These are phyloP conservation scores for Cercospora brassicicola DNA, from an alignment of 2,329 filamentous ascomycete genomes.

Conservation along the genomic window DNA sequence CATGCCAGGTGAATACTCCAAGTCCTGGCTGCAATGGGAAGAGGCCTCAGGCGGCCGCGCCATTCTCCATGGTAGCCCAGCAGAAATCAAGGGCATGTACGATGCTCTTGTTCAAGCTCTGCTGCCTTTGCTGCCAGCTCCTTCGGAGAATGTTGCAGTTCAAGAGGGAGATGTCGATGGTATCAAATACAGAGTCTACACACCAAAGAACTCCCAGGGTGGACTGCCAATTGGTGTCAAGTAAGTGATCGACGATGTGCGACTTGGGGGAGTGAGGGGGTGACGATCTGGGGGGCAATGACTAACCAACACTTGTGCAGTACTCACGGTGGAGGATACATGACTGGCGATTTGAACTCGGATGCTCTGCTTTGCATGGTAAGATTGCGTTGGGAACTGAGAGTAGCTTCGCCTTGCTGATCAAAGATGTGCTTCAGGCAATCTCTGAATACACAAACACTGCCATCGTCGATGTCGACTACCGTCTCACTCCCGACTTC, in stretches of 20 bases:
- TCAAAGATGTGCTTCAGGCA: neutral
- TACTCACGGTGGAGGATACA: conserved; percentile 32
- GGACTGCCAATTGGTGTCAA: conserved; percentile 25
- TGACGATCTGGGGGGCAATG: too few species aligned
- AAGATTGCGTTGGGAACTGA: too few species aligned
- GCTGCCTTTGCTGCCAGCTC: conserved; percentile 21
- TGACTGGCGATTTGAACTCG: conserved; percentile 29
- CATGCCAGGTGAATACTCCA: conserved; percentile 24
- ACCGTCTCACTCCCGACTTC: conserved; percentile 48
- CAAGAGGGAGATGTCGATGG: conserved; percentile 30
- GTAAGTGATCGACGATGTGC: too few species aligned
- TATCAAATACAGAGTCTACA: conserved; percentile 28
- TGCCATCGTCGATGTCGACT: conserved; percentile 44
- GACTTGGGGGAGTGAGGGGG: too few species aligned
- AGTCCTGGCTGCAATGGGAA: conserved; percentile 31
- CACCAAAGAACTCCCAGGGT: conserved; percentile 25
- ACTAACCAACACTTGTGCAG: neutral
- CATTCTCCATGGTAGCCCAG: conserved; percentile 26
- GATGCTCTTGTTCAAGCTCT: conserved; percentile 23
- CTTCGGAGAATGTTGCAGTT: conserved; percentile 27
- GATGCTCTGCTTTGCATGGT: conserved; percentile 29
- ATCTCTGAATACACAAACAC: conserved; percentile 29
- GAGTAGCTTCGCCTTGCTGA: too few species aligned
- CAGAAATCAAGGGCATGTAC: conserved; percentile 29
- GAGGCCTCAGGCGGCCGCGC: conserved; percentile 26